phyloP scores from a whole-genome alignment of 2,329 filamentous ascomycete genomes.

The Lasiodiplodia citricola region DNA sequence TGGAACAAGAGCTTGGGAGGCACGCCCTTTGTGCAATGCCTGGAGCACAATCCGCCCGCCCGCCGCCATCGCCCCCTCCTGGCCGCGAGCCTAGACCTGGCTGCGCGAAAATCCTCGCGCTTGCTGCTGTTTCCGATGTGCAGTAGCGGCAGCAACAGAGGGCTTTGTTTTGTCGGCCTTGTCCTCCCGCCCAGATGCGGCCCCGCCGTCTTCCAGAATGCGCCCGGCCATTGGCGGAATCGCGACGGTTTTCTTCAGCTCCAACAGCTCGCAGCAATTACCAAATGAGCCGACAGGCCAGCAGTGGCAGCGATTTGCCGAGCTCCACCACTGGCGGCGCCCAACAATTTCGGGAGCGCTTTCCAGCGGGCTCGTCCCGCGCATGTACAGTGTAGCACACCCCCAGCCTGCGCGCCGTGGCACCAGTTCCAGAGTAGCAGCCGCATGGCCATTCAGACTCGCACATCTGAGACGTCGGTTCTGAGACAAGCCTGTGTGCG shows the following conservation, averaged over 20 bases:
- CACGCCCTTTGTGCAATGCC: slow-evolving; percentile 17
- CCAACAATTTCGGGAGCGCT: slow-evolving; percentile 4
- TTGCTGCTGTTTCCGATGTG: slow-evolving; percentile 23
- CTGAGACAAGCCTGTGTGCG: slow-evolving; percentile 11
- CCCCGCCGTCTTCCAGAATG: not conserved
- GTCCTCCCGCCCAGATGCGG: slow-evolving; percentile 18
- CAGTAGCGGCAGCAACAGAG: slow-evolving; percentile 16
- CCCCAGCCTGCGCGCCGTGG: slow-evolving; percentile 16
- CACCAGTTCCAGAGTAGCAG: slow-evolving; percentile 19
- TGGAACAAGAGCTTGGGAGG: slow-evolving; percentile 17
- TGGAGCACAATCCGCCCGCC: not conserved
- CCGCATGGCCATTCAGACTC: slow-evolving; percentile 12
- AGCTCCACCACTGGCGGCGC: slow-evolving; percentile 6
- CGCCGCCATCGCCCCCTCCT: not conserved
- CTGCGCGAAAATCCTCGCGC: slow-evolving; percentile 18
- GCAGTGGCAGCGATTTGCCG: slow-evolving; percentile 11
- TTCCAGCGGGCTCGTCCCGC: not conserved
- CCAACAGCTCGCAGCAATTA: slow-evolving; percentile 2
- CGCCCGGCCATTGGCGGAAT: slow-evolving; percentile 13
- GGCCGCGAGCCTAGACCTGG: slow-evolving; percentile 11
- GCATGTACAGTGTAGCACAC: slow-evolving; percentile 10
- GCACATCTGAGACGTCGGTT: slow-evolving; percentile 12
- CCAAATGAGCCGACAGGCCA: slow-evolving; percentile 3
- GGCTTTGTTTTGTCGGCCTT: slow-evolving; percentile 18
- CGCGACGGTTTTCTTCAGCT: slow-evolving; percentile 10